Evolutionary conservation across 164 flowering plant species (phyloP).

Genomic region (Sedum album): DNA sequence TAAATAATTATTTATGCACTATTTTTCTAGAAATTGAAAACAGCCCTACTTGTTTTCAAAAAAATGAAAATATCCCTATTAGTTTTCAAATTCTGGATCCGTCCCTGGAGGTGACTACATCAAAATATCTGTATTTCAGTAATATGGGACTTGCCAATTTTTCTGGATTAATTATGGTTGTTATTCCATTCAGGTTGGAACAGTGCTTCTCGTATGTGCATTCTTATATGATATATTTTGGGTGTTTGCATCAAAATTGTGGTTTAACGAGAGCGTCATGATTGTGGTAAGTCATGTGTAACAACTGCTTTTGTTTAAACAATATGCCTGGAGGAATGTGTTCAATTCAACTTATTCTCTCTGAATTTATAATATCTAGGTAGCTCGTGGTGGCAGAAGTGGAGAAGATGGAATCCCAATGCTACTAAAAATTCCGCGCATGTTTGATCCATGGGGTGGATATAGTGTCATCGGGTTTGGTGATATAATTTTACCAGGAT

Average conservation of each 20-base stretch:
- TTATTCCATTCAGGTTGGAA: slow-evolving; percentile 63
- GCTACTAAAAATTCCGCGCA: slow-evolving; percentile 88
- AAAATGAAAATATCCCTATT: too few species aligned
- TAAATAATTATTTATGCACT: too few species aligned
- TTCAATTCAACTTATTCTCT: background rate
- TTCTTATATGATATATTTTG: slow-evolving; percentile 96
- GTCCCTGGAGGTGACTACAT: background rate
- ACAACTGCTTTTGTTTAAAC: background rate
- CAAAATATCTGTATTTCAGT: background rate
- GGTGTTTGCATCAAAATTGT: slow-evolving; percentile 82
- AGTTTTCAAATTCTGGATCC: too few species aligned
- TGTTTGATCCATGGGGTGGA: slow-evolving; percentile 99
- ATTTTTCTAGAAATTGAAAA: too few species aligned
- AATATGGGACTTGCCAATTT: background rate
- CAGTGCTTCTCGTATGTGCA: slow-evolving; percentile 91
- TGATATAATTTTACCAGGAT: slow-evolving; percentile 91
- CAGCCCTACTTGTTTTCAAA: too few species aligned
- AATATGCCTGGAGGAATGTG: background rate
- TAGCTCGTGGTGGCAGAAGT: slow-evolving; percentile 94
- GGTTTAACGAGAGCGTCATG: slow-evolving; percentile 95
- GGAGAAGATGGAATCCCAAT: slow-evolving; percentile 98
- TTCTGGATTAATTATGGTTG: background rate
- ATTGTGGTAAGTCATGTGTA: slow-evolving; percentile 64
- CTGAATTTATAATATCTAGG: slow-evolving; percentile 33
- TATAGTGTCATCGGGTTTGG: slow-evolving; percentile 97